Evolutionary conservation across 768 basidiomycete genomes (phyloP).

Genomic region (Trichaptum fuscoviolaceum): DNA sequence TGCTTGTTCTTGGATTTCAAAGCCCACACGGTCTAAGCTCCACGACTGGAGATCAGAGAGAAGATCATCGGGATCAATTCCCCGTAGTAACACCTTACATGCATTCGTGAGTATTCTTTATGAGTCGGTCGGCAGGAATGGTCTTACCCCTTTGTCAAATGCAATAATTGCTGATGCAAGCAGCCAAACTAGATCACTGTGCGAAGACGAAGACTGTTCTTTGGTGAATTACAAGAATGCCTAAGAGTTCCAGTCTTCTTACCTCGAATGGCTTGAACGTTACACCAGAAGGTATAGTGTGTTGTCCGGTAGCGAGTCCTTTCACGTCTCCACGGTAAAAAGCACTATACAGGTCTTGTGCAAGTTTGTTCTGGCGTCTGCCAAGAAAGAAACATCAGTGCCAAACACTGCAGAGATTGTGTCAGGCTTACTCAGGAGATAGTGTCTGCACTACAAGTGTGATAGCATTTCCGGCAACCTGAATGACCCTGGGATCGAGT

Average conservation of each 20-base stretch:
- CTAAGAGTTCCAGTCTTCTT: slow-evolving; percentile 8
- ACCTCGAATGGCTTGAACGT: slow-evolving; percentile 53
- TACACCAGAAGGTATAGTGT: slow-evolving; percentile 35
- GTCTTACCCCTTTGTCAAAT: slow-evolving; percentile 57
- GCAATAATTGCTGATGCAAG: slow-evolving; percentile 64
- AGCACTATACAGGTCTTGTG: slow-evolving; percentile 37
- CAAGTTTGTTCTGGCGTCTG: slow-evolving; percentile 65
- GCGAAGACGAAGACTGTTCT: slow-evolving; percentile 31
- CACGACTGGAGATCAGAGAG: slow-evolving; percentile 53
- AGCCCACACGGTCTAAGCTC: slow-evolving; percentile 46
- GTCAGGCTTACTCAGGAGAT: slow-evolving; percentile 52
- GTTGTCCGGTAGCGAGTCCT: slow-evolving; percentile 50
- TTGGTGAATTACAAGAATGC: slow-evolving; percentile 21
- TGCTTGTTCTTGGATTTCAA: slow-evolving; percentile 47
- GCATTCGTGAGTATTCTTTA: neutral
- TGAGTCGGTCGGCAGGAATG: neutral
- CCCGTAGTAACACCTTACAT: slow-evolving; percentile 45
- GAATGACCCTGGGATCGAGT: slow-evolving; percentile 50
- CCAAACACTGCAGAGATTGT: slow-evolving; percentile 1
- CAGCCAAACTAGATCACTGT: slow-evolving; percentile 62
- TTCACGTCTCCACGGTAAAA: slow-evolving; percentile 50
- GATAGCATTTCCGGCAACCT: slow-evolving; percentile 60
- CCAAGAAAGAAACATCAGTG: slow-evolving; percentile 4
- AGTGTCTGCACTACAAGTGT: slow-evolving; percentile 62
- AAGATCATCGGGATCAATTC: slow-evolving; percentile 44